Conservation (phyloP, 352 stramenopile species). For the Phytopythium vexans region DNA sequence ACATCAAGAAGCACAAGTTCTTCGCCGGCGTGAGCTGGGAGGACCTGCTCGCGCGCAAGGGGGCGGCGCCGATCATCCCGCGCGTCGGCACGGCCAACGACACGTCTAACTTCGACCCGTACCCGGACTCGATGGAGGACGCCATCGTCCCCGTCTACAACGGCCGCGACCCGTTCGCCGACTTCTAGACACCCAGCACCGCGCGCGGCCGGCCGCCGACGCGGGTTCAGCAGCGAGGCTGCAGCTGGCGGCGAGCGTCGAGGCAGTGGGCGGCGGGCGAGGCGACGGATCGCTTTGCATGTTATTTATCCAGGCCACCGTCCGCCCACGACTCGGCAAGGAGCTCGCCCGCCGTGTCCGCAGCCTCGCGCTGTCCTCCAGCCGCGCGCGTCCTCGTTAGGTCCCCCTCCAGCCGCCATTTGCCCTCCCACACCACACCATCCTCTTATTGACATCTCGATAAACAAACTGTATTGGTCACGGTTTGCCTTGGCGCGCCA, state of each 20-base stretch:
- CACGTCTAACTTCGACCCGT: conserved; percentile 97
- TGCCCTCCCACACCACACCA: too few relatives aligned
- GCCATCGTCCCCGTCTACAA: conserved; percentile 90
- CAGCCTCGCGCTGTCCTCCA: too few relatives aligned
- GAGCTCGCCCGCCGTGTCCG: too few relatives aligned
- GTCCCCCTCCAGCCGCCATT: too few relatives aligned
- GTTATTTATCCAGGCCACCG: too few relatives aligned
- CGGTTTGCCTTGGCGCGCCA: conserved; percentile 4
- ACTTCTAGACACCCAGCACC: conserved; percentile 77
- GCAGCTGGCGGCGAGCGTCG: background rate
- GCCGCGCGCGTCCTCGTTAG: too few relatives aligned
- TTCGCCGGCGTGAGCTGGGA: conserved; percentile 92
- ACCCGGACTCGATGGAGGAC: conserved; percentile 92
- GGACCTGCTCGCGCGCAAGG: conserved; percentile 85
- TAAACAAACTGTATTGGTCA: background rate
- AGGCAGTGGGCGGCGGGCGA: too few relatives aligned
- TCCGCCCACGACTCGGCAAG: too few relatives aligned
- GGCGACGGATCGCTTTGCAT: too few relatives aligned
- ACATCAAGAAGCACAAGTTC: conserved; percentile 98
- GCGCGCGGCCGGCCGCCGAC: background rate
- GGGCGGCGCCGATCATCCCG: conserved; percentile 92
- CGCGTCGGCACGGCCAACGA: conserved; percentile 89
- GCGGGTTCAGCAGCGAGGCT: background rate
- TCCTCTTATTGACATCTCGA: background rate
- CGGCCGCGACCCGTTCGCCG: conserved; percentile 90